Evolutionary conservation across 169 alveolate species (phyloP), one percentile per base, ranked within the genome.

Genomic region (Eimeria necatrix): DNA sequence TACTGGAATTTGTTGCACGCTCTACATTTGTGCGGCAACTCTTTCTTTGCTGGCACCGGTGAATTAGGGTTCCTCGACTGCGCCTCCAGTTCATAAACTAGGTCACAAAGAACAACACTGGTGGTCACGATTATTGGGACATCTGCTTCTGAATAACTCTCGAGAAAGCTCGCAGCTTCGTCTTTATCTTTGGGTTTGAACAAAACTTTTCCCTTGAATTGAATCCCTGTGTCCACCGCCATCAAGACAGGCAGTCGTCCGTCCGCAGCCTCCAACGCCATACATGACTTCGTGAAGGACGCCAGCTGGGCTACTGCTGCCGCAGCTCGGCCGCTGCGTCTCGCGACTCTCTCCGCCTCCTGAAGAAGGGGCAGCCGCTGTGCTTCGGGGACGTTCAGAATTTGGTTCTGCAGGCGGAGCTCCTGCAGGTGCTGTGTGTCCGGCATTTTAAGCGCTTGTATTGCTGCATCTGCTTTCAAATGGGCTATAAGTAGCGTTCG

Each of bases 241-340:
- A 85, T 22, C 92, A 85, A 46, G n/a, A 85, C 92, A 3, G 92
- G 92, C 59, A 80, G 61, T 18, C 92, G 92, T 24, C 92, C 92
- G 22, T 85, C 92, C 22, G 92, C 92, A 26, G 92, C 92, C 81
- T 85, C 92, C 61, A 46, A 51, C 41, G 56, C 92, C 92, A 46
- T 59, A 85, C 92, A 85, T 9, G 92, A 85, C 46, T 85, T 59
- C 52, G 92, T 24, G 22, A 59, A 85, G 3, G 92, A 60, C 10
- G 92, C 92, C 46, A 85, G 60, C 52, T 56, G 81, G 24, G 92
- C 92, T 2, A 85, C 81, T 7, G 92, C 92, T 85, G 92, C 92
- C 5, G 92, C 32, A 20, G 92, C 78, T 4, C 80, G 41, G 4
- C 92, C 92, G 60, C 32, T 32, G 4, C n/a, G 16, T 46, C 92